Base-by-base conservation (phyloP, 2,329 filamentous ascomycete genomes). In the Cercospora sojina region DNA sequence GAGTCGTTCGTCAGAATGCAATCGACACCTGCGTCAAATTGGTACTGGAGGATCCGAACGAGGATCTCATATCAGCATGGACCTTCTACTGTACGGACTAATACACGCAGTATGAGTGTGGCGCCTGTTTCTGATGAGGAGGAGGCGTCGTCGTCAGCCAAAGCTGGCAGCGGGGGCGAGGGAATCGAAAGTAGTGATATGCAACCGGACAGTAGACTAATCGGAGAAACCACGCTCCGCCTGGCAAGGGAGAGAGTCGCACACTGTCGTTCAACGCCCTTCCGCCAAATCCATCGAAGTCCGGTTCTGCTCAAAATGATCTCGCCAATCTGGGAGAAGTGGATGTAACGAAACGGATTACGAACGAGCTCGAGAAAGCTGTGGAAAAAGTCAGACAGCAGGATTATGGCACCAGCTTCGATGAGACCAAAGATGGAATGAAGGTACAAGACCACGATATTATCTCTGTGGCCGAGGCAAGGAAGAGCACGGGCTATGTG, bases 21-120 rank as follows among this genome's bases (percentile, higher is more conserved):
- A 94, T 98, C 69, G 93, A 97, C 73, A 90, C 91, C 3, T 94
- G 91, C 71, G 89, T 91, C 71, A 92, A 91, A 73, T 91, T 96
- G 43, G 93, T 96, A 4, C 88, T 98, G 51, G 81, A 82, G 64
- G 90, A 96, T 69, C 87, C 89, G n/a, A 83, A 84, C 1, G 95
- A 98, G 74, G 92, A 97, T 71, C 86, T 97, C 62, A 85, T 96
- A 43, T 90, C 90, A 8, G 95, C 87, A 88, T 0, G 88, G 88
- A 55, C 85, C 86, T 59, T 90, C 93, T 71, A 83, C 93, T 43
- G 85, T 90, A 47, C 85, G 93, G 16, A 89, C 93, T 59, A 98
- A 98, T 75, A 97, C 95, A 1, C 84, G 93, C 23, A 94, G 91
- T 3, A 79, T 98, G 25, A 80, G 81, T 38, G 85, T 81, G 3